Base-by-base conservation (phyloP, 805 yeast genomes). In the Metschnikowia gelsemii region DNA sequence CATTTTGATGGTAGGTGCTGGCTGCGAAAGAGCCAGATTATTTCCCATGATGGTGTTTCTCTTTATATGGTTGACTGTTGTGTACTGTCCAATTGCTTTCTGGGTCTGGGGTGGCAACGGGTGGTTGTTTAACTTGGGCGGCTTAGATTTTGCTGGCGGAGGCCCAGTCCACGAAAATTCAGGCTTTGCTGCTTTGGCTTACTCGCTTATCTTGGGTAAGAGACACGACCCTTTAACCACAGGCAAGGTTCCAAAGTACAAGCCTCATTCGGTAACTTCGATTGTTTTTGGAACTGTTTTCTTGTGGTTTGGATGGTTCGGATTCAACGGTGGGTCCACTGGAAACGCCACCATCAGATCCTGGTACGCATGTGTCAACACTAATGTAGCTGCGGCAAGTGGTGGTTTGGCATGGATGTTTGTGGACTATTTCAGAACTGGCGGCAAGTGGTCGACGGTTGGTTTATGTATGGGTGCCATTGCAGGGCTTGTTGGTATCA, bases 241-340 rank as follows among this genome's bases (percentile, higher is more conserved):
- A 31, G 75, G 76, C 39, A 79, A 80, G 50, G 73, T 87, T 52
- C 96, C 96, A 49, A 84, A 84, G 62, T 90, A 89, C 72, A 87
- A 81, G 68, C 98, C 99, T 29, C 97, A 91, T 63, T 84, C 93
- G 17, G 96, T 91, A 27, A 78, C 95, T 7, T 79, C 89, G 34
- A 87, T 89, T 44, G 96, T 90, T 13, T 68, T 93, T 44, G 99
- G 99, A 41, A 89, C 97, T 16, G 84, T 87, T 9, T 86, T 93
- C 72, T 77, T 93, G 55, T 91, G 97, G 96, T 89, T 93, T 57
- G 99, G 98, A 26, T 93, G 99, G 99, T 89, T 89, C 59, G 97
- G 96, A 29, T 93, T 93, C 80, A 93, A 93, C 76, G 97, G 96
- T 66, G 98, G 98, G 57, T 88, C 96, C 35, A 86, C 97, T 37